These are phyloP conservation scores for Mycosphaerella sp. DNA, from an alignment of 2,329 filamentous ascomycete species.

Conservation along the genomic window DNA sequence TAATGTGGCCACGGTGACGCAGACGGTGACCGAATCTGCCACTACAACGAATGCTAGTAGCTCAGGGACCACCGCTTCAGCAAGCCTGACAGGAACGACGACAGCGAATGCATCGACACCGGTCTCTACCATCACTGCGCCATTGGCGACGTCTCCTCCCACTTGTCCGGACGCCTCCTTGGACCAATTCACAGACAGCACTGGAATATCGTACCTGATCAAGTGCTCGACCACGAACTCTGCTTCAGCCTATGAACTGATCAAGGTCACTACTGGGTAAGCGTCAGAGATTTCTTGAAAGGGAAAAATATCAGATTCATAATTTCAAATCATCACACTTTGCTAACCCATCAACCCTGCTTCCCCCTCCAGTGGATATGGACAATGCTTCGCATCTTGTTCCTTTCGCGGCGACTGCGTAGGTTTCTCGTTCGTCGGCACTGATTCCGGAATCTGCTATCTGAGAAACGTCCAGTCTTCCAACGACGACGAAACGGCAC, in stretches of 20 bases:
- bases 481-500: slow-evolving; percentile 14
- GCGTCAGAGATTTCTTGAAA: too few species aligned
- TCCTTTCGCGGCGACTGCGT: slow-evolving; percentile 21
- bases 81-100: slow-evolving; percentile 1
- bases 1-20: neutral
- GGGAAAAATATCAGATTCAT: too few species aligned
- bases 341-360: too few species aligned
- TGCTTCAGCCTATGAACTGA: slow-evolving; percentile 18
- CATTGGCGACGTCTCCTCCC: slow-evolving; percentile 13
- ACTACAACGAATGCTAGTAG: slow-evolving; percentile 3
- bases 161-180: slow-evolving; percentile 23
- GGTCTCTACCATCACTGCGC: slow-evolving; percentile 8
- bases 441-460: slow-evolving; percentile 26
- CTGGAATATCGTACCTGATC: slow-evolving; percentile 25
- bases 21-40: slow-evolving; percentile 8
- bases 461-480: slow-evolving; percentile 23
- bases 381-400: slow-evolving; percentile 29
- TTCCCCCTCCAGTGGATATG: slow-evolving; percentile 20
- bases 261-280: slow-evolving; percentile 17
- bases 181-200: slow-evolving; percentile 22
- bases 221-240: slow-evolving; percentile 27
- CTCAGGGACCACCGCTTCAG: slow-evolving; percentile 1
- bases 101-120: slow-evolving; percentile 5
- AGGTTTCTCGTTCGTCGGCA: slow-evolving; percentile 28
- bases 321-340: too few species aligned